Base-by-base conservation (phyloP, 1,284 basidiomycete species). In the Pseudozyma tsukubaensis region DNA sequence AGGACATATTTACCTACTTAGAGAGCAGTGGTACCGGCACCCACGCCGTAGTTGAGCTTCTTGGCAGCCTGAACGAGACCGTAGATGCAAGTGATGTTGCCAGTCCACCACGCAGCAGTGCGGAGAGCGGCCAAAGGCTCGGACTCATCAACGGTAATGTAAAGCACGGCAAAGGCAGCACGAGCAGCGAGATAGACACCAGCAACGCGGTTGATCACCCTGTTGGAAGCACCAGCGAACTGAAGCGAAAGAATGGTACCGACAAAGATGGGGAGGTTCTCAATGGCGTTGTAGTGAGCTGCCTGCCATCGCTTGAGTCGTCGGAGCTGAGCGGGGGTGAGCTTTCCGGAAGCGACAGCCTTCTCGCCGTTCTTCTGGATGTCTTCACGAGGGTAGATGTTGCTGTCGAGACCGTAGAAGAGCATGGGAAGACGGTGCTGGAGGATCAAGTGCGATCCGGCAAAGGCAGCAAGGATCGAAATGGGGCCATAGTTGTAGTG, bases 251-350 rank as follows among this genome's bases (percentile, higher is more conserved):
- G 52, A 32, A 75, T 66, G 54, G 72, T 43, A 21, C 62, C 72
- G 40, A 75, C 29, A 40, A 75, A 75, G 54, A 75, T 51, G 47
- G 72, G 67, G 7, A 75, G 57, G 56, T 61, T 65, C 42, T 71
- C 72, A 21, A 75, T 45, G 18, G 72, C 62, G 37, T 75, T 75
- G 72, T 75, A 75, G 60, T 75, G 72, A 43, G 72, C 72, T 14
- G 72, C 72, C 51, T 75, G 59, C 72, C 72, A 75, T 35, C 72
- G 67, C 52, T 66, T 66, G 42, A 75, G 64, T 36, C 67, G 56
- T n/a, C 59, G 56, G 32, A 75, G 72, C 48, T 66, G 55, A 7
- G 55, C 51, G 13, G 56, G 59, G 1, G 67, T 75, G 53, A 75
- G 47, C 63, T 71, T 75, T 50, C 72, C 72, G 0, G 68, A 50